Percentiles rank a stretch among this genome's conserved stretches.
Conservation (phyloP, 2,329 filamentous ascomycete genomes). For the Fusarium irregulare region DNA sequence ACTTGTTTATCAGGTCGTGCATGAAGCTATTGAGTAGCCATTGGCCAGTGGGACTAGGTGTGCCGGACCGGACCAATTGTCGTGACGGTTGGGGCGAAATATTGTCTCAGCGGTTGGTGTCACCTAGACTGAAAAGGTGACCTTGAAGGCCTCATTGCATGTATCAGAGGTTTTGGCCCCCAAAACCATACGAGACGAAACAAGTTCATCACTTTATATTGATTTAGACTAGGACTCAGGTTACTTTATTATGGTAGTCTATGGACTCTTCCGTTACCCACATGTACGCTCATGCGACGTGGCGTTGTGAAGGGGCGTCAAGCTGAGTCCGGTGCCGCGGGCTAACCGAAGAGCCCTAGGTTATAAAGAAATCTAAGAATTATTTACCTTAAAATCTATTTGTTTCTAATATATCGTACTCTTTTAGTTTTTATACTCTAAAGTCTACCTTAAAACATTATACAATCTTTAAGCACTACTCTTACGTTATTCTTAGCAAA, state of each 20-base stretch:
- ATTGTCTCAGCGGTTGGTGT: not conserved
- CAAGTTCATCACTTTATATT: rapidly evolving
- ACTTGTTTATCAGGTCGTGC: not conserved
- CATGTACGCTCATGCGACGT: not conserved
- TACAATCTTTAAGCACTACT: too few relatives aligned
- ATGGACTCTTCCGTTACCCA: too few relatives aligned
- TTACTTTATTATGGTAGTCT: not conserved
- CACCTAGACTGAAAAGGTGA: not conserved
- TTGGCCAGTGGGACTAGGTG: rapidly evolving
- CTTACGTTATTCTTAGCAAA: too few relatives aligned
- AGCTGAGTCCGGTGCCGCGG: rapidly evolving
- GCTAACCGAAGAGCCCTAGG: too few relatives aligned
- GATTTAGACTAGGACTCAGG: not conserved
- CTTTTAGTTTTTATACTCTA: too few relatives aligned
- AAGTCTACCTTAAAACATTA: too few relatives aligned
- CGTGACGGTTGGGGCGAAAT: not conserved
- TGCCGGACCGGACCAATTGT: not conserved
- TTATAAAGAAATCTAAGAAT: too few relatives aligned
- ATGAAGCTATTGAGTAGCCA: not conserved
- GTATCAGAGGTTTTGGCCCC: not conserved
- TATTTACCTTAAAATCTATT: too few relatives aligned
- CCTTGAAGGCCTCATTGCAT: not conserved
- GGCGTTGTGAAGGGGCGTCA: not conserved
- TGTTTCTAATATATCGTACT: too few relatives aligned
- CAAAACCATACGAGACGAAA: not conserved